Conservation (phyloP, 768 basidiomycete species). For the Trametes cingulata region DNA sequence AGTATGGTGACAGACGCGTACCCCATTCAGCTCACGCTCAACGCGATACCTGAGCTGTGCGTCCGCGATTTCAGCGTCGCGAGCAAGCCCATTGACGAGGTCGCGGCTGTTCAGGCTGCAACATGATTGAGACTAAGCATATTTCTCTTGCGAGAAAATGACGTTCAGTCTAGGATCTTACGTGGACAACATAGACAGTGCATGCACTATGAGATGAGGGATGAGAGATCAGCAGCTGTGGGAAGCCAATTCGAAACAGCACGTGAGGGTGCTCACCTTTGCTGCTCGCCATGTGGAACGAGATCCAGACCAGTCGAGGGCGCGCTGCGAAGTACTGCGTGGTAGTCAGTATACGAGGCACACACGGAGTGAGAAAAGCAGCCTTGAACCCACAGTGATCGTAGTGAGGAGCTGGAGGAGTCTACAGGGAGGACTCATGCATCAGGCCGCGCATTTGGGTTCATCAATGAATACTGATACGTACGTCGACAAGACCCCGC, state of each 20-base stretch:
- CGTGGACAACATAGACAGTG: conserved; percentile 11
- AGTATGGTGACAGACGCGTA: neutral
- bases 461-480: neutral
- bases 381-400: conserved; percentile 1
- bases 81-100: neutral
- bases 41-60: conserved; percentile 16
- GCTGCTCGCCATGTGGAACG: conserved; percentile 16
- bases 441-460: neutral
- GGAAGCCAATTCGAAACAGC: no score
- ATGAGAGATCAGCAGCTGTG: neutral
- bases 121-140: neutral
- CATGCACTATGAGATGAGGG: conserved; percentile 1
- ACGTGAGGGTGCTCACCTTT: conserved; percentile 3
- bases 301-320: conserved; percentile 11
- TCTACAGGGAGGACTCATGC: neutral
- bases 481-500: conserved; percentile 11
- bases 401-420: conserved; percentile 12
- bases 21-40: conserved; percentile 6
- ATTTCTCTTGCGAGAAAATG: neutral
- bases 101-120: conserved; percentile 9
- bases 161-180: neutral
- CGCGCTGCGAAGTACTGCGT: conserved; percentile 13
- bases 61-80: conserved; percentile 15
- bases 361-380: neutral
- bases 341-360: no score